These are phyloP conservation scores for Gillenia trifoliata DNA, from an alignment of 306 rosid species.

Conservation along the genomic window DNA sequence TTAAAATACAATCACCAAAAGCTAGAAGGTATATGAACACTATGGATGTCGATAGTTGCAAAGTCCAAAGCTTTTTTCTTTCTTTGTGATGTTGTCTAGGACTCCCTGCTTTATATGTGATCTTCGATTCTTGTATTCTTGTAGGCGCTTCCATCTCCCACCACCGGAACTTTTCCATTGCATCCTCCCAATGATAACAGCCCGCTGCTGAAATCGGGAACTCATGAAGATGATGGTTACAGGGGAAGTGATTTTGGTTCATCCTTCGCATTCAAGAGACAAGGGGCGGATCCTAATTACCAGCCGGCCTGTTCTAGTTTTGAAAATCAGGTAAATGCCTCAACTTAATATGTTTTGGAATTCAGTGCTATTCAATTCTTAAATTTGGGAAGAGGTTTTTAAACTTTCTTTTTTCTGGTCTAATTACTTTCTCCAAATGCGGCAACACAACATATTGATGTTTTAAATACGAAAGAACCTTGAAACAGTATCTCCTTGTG, in stretches of 20 bases:
- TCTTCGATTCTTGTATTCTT: neutral
- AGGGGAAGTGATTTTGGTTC: conserved; percentile 20
- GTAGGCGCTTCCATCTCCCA: conserved; percentile 79
- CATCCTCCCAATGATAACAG: conserved; percentile 27
- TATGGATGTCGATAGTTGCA: neutral
- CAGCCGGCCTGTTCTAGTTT: conserved; percentile 23
- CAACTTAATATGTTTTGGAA: neutral
- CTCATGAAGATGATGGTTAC: conserved; percentile 29
- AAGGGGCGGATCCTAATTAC: conserved; percentile 21
- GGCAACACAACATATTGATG: neutral
- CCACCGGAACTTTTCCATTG: conserved; percentile 61
- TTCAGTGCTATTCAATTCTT: neutral
- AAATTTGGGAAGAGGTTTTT: neutral
- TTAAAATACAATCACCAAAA: neutral
- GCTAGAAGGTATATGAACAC: neutral
- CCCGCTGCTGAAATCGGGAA: conserved; percentile 18
- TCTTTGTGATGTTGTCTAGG: neutral
- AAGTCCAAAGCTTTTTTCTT: neutral
- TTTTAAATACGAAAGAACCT: neutral
- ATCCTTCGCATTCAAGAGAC: conserved; percentile 28
- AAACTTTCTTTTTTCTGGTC: neutral
- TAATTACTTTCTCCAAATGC: neutral
- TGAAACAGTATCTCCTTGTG: neutral
- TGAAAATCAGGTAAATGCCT: conserved; percentile 43
- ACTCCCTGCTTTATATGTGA: neutral